Evolutionary conservation across 2,329 filamentous ascomycete species (phyloP).

Genomic region (Biscogniauxia sp.): DNA sequence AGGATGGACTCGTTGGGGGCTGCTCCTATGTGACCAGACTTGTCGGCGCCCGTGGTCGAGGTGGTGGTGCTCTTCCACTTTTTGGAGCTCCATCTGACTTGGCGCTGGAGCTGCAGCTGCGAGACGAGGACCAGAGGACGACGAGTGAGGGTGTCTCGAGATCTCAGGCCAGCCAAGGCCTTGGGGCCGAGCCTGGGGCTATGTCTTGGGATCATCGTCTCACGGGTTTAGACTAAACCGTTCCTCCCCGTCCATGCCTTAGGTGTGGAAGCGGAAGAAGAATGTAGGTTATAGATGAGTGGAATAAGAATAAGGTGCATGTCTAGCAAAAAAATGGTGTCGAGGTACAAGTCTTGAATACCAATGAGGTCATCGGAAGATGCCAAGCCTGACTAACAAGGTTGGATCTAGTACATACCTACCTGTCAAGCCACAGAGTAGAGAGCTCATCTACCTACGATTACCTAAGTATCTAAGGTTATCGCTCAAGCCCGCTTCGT

Average conservation of each 20-base stretch:
- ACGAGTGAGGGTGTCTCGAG: slow-evolving; percentile 17
- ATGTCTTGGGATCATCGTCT: slow-evolving; percentile 34
- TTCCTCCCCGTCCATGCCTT: slow-evolving; percentile 17
- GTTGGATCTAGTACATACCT: too few relatives aligned
- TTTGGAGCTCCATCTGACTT: slow-evolving; percentile 21
- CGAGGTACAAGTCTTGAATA: too few relatives aligned
- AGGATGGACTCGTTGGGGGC: slow-evolving; percentile 75
- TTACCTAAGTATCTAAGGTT: too few relatives aligned
- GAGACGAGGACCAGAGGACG: slow-evolving; percentile 13
- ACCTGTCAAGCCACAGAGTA: too few relatives aligned
- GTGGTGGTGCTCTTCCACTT: slow-evolving; percentile 42
- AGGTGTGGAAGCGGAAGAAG: slow-evolving; percentile 3
- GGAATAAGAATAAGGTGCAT: too few relatives aligned
- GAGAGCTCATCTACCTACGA: too few relatives aligned
- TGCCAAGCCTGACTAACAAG: slow-evolving; percentile 5
- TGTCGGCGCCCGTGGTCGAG: slow-evolving; percentile 53
- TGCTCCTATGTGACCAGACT: slow-evolving; percentile 78
- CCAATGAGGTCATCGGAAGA: slow-evolving; percentile 20
- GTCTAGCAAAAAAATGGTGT: background rate
- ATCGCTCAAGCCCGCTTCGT: too few relatives aligned
- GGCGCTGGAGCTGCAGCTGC: slow-evolving; percentile 10
- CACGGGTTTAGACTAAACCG: background rate
- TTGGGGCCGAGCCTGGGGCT: slow-evolving; percentile 32
- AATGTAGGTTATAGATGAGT: too few relatives aligned
- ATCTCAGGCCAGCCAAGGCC: slow-evolving; percentile 33